Evolutionary conservation across 805 yeast genomes (phyloP), one percentile per base, ranked within the genome.

Genomic region (Teunomyces tritomae): DNA sequence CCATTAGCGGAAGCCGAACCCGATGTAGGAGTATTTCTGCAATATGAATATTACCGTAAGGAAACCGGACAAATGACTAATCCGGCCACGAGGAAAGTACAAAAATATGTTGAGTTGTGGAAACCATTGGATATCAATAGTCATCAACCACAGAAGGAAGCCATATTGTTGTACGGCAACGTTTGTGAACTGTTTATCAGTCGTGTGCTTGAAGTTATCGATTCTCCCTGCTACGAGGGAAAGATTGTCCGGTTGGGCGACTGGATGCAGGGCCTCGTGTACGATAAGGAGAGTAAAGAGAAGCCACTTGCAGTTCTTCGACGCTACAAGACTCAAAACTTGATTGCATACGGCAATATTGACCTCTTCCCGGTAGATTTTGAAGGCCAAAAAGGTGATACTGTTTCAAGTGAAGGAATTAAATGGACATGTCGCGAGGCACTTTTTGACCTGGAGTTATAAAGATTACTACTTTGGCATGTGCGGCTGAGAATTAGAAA

Each of bases 21-120:
- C 2, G 84, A 80, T 52, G 54, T 69, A 7, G 85, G 84, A 0
- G 59, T 67, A 10, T 79, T 80, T 50, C 67, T 68, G 48, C 54
- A 62, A 2, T 53, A 74, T 28, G 67, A 58, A 3, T 64, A 59
- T 11, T 73, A 72, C 43, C 65, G 83, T 37, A 66, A 67, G 46
- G 87, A 82, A 55, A 71, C 73, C 0, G 83, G 83, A 0, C 52
- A 51, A 4, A 79, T 81, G 84, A 48, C 52, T 2, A 77, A 79
- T 52, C 74, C 77, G 1, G 71, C 51, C 1, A 68, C 79, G 1
- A 75, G 76, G 0, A 53, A 55, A n/a, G 54, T 61, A 3, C 76
- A 73, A 46, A 67, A 67, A 8, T 82, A 79, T 50, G 63, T 76
- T 32, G 86, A 82, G 59, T 67, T 77, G 24, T 82, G 87, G 87